Percentiles rank a stretch among this genome's conserved stretches.
Evolutionary conservation across 1,139 yeast species (phyloP).

Genomic region (Suhomyces chickasaworum): DNA sequence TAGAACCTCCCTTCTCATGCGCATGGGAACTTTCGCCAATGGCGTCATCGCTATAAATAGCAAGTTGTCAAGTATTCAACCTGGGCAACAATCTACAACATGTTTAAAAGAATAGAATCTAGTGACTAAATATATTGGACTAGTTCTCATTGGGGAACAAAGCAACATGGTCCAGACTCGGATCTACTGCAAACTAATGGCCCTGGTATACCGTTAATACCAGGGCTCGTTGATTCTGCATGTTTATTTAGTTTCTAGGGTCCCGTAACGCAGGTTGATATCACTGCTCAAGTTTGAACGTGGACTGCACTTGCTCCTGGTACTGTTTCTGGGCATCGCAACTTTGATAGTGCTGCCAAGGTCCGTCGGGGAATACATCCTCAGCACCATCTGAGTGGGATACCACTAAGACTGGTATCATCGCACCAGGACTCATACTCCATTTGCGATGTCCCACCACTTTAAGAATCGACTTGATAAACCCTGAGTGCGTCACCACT

Average conservation of each 20-base stretch:
- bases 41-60: conserved; percentile 4
- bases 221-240: background rate
- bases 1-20: background rate
- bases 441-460: conserved; percentile 29
- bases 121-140: background rate
- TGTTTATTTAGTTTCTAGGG: too few species aligned
- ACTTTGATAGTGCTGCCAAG: conserved; percentile 11
- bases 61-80: background rate
- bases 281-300: too few species aligned
- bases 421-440: conserved; percentile 19
- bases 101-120: background rate
- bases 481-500: conserved; percentile 38
- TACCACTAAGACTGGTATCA: conserved; percentile 22
- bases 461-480: conserved; percentile 32
- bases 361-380: conserved; percentile 9
- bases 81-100: background rate
- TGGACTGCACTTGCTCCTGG: too few species aligned
- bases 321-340: background rate
- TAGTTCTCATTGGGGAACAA: background rate
- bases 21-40: background rate
- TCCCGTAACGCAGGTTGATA: too few species aligned
- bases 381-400: conserved; percentile 7
- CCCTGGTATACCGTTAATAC: background rate
- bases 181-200: background rate
- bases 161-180: background rate